Percentiles rank a stretch among this genome's conserved stretches.
Conservation (phyloP, 495 filamentous ascomycete species). For the Aspergillus bridgeri region DNA sequence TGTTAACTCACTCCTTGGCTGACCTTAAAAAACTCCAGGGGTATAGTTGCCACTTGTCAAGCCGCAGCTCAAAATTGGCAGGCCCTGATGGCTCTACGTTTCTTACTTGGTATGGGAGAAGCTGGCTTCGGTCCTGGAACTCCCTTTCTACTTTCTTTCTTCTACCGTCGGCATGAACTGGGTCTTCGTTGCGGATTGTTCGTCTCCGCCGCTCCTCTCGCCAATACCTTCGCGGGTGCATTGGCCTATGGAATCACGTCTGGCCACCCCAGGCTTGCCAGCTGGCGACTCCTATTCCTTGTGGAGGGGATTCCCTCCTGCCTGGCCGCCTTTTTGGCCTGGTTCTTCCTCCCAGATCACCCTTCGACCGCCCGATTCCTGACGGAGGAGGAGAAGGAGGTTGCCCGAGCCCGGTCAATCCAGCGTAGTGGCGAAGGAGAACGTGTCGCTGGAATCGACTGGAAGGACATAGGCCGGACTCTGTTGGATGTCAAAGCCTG, state of each 20-base stretch:
- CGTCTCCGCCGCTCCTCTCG: slow-evolving; percentile 72
- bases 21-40: slow-evolving; percentile 36
- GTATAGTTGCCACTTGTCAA: slow-evolving; percentile 57
- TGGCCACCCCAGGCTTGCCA: slow-evolving; percentile 60
- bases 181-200: slow-evolving; percentile 76
- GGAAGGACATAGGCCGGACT: slow-evolving; percentile 55
- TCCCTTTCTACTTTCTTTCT: slow-evolving; percentile 75
- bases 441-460: slow-evolving; percentile 50
- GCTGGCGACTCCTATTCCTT: slow-evolving; percentile 79
- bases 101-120: slow-evolving; percentile 65
- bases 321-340: slow-evolving; percentile 61
- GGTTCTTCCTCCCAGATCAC: slow-evolving; percentile 66
- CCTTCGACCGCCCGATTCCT: slow-evolving; percentile 68
- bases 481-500: slow-evolving; percentile 60
- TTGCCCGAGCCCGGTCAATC: slow-evolving; percentile 61
- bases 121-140: slow-evolving; percentile 65
- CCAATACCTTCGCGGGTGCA: slow-evolving; percentile 78
- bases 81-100: slow-evolving; percentile 63
- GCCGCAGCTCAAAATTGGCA: slow-evolving; percentile 58
- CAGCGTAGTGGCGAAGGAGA: slow-evolving; percentile 59
- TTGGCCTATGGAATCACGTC: slow-evolving; percentile 81
- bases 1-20: background rate
- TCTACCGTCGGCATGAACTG: slow-evolving; percentile 76
- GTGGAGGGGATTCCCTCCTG: slow-evolving; percentile 78
- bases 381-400: slow-evolving; percentile 63